Evolutionary conservation across 2,329 filamentous ascomycete species (phyloP), one percentile per base, ranked within the genome.

Genomic region (Botrytis cinerea): DNA sequence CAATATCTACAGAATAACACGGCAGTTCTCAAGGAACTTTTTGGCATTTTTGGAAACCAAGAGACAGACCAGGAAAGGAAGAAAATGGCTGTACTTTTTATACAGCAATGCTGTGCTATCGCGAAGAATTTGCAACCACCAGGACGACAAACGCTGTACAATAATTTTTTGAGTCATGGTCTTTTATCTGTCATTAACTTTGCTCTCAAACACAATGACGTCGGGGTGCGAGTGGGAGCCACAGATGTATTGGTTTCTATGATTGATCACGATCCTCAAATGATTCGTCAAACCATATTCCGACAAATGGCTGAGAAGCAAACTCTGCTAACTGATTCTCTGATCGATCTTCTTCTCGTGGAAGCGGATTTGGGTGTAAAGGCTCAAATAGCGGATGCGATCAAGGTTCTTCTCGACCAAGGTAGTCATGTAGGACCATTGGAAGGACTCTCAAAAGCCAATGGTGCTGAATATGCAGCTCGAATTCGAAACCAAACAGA

Each of bases 341-440:
- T 99, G 59, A 97, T 98, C 74, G 95, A 98, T 78, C 86, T 99
- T 60, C 87, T 99, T 2, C 87, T 98, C 64, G 91, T 96, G 2
- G 96, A 99, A 83, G 92, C 93, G 28, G 96, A 99, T 80, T 86
- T 98, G 25, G 96, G 96, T 0, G 94, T 98, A 75, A 98, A 97
- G 83, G 94, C 94, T 43, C 96, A 98, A 82, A 92, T 98, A 79
- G 94, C 95, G 4, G 96, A 99, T 84, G 94, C 95, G 12, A 91
- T 99, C 81, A 98, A 97, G 83, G 92, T 98, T 35, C 86, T 99
- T 18, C 87, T 99, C 51, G 96, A 98, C 77, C 86, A 94, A 81
- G 83, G 90, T 82, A 87, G 87, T 67, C 86, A 87, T 69, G 82
- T 86, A 73, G 48, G 46, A 20, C 88, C 88, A 54, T 86, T 90